Evolutionary conservation across 2,329 filamentous ascomycete genomes (phyloP).

Genomic region (Aspergillus floridensis): DNA sequence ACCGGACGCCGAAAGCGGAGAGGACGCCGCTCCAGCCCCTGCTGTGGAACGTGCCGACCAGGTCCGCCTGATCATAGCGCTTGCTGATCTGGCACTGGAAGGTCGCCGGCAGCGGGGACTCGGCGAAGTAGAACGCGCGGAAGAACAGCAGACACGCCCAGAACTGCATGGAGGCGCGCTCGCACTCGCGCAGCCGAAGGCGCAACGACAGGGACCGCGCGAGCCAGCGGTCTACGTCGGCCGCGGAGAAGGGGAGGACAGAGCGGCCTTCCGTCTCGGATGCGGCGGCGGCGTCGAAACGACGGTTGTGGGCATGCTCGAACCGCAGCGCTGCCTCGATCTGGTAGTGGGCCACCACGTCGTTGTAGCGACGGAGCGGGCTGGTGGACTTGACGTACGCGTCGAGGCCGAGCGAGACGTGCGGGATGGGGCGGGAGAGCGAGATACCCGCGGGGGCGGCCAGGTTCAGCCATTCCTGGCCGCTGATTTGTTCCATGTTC

Average conservation of each 20-base stretch:
- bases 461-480: constrained; percentile 37
- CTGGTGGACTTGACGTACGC: constrained; percentile 59
- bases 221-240: constrained; percentile 51
- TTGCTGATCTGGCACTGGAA: constrained; percentile 41
- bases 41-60: constrained; percentile 21
- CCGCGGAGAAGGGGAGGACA: constrained; percentile 51
- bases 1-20: constrained; percentile 32
- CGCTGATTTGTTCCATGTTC: constrained; percentile 44
- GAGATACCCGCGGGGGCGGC: constrained; percentile 42
- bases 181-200: constrained; percentile 42
- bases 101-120: constrained; percentile 51
- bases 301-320: constrained; percentile 49
- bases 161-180: constrained; percentile 36
- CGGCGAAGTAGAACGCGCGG: constrained; percentile 56
- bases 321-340: constrained; percentile 61
- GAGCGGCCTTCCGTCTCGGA: constrained; percentile 14
- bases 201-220: constrained; percentile 43
- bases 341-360: constrained; percentile 63
- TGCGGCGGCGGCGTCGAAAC: constrained; percentile 33
- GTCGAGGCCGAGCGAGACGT: constrained; percentile 52
- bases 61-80: constrained; percentile 20
- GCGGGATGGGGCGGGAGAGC: constrained; percentile 48
- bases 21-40: constrained; percentile 30
- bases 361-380: constrained; percentile 59
- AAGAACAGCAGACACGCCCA: constrained; percentile 57